Conservation (phyloP, 495 filamentous ascomycete species). For the Hypoxylon intermedium region DNA sequence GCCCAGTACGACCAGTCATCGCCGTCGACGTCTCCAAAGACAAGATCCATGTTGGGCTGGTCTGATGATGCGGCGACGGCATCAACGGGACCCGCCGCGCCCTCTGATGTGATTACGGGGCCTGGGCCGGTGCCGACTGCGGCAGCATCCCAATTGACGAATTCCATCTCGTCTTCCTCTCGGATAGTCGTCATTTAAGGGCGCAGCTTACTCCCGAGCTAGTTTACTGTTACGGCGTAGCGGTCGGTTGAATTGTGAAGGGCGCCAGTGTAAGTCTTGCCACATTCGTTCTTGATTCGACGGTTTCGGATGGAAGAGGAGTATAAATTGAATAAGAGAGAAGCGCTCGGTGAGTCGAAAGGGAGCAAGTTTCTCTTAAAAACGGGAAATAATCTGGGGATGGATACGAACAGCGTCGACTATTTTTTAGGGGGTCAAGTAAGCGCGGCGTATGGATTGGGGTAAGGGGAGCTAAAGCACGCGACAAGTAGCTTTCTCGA, state of each 20-base stretch:
- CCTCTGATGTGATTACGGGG: constrained; percentile 33
- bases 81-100: constrained; percentile 24
- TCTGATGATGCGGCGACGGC: constrained; percentile 26
- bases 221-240: constrained; percentile 19
- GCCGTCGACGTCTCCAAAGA: constrained; percentile 52
- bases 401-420: constrained; percentile 15
- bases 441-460: constrained; percentile 14
- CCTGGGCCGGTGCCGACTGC: constrained; percentile 29
- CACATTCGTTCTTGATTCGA: constrained; percentile 9
- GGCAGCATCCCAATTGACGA: constrained; percentile 57
- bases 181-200: constrained; percentile 45
- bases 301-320: constrained; percentile 3
- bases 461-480: constrained; percentile 30
- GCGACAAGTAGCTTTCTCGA: constrained; percentile 21
- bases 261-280: constrained; percentile 20
- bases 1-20: constrained; percentile 61
- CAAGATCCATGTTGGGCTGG: constrained; percentile 50
- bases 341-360: constrained; percentile 18
- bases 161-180: constrained; percentile 50
- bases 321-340: constrained; percentile 21
- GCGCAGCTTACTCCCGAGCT: constrained; percentile 17
- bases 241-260: constrained; percentile 12
- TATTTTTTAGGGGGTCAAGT: constrained; percentile 18
- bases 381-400: constrained; percentile 20
- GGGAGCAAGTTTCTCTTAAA: constrained; percentile 22